Conservation (phyloP, 257 asterid species). For the Scutellaria baicalensis region DNA sequence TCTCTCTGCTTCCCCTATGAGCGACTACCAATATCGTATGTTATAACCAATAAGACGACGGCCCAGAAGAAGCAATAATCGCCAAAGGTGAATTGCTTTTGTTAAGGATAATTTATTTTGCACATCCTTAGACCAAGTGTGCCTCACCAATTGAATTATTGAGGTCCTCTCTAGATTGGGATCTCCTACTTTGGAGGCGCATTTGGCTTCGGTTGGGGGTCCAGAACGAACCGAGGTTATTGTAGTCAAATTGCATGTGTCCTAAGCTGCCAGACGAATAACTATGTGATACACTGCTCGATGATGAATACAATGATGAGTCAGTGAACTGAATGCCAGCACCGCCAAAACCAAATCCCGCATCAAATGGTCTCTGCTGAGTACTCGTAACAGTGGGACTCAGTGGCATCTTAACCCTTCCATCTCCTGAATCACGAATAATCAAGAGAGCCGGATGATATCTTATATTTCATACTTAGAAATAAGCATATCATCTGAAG, state of each 20-base stretch:
- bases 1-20: not conserved
- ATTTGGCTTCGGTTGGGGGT: conserved; percentile 57
- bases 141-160: conserved; percentile 56
- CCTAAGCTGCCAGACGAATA: conserved; percentile 85
- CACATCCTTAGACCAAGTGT: conserved; percentile 25
- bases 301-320: conserved; percentile 57
- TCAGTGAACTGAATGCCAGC: conserved; percentile 49
- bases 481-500: not conserved
- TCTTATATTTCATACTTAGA: not conserved
- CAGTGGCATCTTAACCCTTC: conserved; percentile 75
- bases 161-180: conserved; percentile 93
- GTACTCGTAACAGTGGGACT: conserved; percentile 70
- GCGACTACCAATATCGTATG: not conserved
- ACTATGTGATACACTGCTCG: conserved; percentile 78
- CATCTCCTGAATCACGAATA: conserved; percentile 56
- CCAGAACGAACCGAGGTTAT: conserved; percentile 50
- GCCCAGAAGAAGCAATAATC: conserved; percentile 1
- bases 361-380: conserved; percentile 51
- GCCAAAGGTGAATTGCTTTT: not conserved
- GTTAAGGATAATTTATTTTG: conserved; percentile 3
- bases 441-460: not conserved
- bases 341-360: conserved; percentile 38
- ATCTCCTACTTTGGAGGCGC: conserved; percentile 81
- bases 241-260: conserved; percentile 60
- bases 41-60: not conserved